These are phyloP conservation scores for Phytophthora nicotianae DNA, from an alignment of 352 stramenopile genomes.

Conservation along the genomic window DNA sequence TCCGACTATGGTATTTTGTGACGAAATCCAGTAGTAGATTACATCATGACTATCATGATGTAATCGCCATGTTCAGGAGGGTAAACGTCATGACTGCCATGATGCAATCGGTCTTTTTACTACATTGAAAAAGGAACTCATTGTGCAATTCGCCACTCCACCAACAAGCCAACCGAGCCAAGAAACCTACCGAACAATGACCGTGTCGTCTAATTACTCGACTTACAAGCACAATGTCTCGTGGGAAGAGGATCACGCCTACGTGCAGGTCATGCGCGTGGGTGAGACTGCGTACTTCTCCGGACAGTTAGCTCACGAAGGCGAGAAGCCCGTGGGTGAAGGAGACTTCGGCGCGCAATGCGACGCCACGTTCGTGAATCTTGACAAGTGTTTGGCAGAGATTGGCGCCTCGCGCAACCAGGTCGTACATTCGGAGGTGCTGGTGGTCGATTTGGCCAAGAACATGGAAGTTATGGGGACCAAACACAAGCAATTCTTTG, in stretches of 20 bases:
- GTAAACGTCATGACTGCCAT: background rate
- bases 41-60: too few relatives aligned
- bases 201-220: background rate
- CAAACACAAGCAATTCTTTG: constrained; percentile 6
- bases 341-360: constrained; percentile 3
- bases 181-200: background rate
- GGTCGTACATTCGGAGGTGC: constrained; percentile 5
- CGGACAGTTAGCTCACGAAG: constrained; percentile 5
- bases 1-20: too few relatives aligned
- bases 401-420: constrained; percentile 4
- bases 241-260: constrained; percentile 9
- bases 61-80: too few relatives aligned
- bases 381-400: constrained; percentile 10
- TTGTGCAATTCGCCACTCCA: constrained; percentile 6
- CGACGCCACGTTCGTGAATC: constrained; percentile 3
- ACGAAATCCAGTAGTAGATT: too few relatives aligned
- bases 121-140: background rate
- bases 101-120: background rate
- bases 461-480: constrained; percentile 6
- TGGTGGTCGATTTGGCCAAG: constrained; percentile 8
- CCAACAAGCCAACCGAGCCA: background rate
- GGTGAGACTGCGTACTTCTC: constrained; percentile 6
- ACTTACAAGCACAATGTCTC: constrained; percentile 11
- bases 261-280: constrained; percentile 10
- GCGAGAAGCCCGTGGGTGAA: constrained; percentile 2